Evolutionary conservation across 441 rosid genomes (phyloP), one percentile per base, ranked within the genome.

Genomic region (Brassica hybrid): DNA sequence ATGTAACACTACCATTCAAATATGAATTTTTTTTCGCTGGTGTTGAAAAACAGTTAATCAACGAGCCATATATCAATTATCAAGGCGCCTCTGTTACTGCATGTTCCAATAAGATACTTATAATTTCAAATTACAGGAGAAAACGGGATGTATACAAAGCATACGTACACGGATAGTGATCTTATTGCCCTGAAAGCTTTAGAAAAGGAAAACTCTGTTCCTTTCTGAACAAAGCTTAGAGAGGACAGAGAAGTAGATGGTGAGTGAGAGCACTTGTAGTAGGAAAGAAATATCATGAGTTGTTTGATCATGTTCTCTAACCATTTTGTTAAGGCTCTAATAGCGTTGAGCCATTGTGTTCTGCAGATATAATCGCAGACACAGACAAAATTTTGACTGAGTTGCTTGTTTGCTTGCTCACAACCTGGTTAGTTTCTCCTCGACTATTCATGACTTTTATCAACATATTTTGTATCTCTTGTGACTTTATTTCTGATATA

Each of bases 321-420:
- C 74, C 60, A 23, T 38, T 25, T 41, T 41, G 16, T 34, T 52
- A 74, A 27, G n/a, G 0, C 14, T 69, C 79, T 74, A 62, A 63
- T 79, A 38, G 50, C 41, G 43, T 17, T 38, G 14, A 62, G 57
- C 43, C 52, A 18, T 36, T 68, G 14, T 69, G 34, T 63, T 67
- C 58, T 71, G 72, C 76, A 89, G 94, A 80, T 79, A 83, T 86
- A 67, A 67, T 75, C 25, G 64, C 76, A 48, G 80, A 81, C 80
- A 82, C 80, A 27, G 88, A 80, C 80, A 83, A 85, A 7, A 80
- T 90, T 80, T 66, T 90, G 78, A 88, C 80, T 74, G 83, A 86
- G 57, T 73, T 91, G 84, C 90, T 93, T 74, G 69, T 90, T 27
- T 38, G 48, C 71, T 81, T 30, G 34, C 34, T 30, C 34, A 64